Evolutionary conservation across 2,329 filamentous ascomycete genomes (phyloP), one percentile per base, ranked within the genome.

Genomic region (Penicillium sp.): DNA sequence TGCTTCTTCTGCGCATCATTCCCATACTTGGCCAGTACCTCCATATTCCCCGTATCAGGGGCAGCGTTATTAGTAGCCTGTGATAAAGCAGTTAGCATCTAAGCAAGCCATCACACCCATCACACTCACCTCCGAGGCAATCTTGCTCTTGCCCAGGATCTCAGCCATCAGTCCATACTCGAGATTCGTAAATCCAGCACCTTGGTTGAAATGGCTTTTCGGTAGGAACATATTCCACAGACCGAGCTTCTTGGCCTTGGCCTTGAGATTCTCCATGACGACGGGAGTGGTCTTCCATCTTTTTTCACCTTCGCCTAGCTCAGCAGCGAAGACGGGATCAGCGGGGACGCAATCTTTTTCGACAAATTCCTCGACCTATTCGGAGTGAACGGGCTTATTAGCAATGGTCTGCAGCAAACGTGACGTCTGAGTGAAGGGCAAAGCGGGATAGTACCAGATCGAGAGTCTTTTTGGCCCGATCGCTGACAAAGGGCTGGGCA

Each of bases 211-310:
- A 69, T 95, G 89, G 55, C 82, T 88, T 71, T 85, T 90, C 49
- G 92, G 86, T 52, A 98, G 69, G 74, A 98, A 98, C 82, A 98
- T 84, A 69, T 98, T 98, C 92, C 92, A 98, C 30, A 98, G 74
- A 1, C 90, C 92, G 16, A 95, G 76, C 53, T 83, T 75, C 59
- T 75, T 77, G 30, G 90, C 92, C 65, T 88, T 85, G 49, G 69
- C 72, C 76, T 96, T 96, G 54, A 98, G 76, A 38, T 92, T 82
- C 52, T 98, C 92, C 45, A 98, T 77, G 54, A 96, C 75, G 28
- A 74, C 62, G 1, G 92, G 90, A 62, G 93, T 84, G 26, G 73
- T 68, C 50, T 83, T 76, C 84, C 90, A 96, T 72, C 90, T 80
- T 45, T 77, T 69, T 33, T 81, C 74, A 47, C 85, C 86, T 42